A percentile compares a stretch with the other conserved stretches of the same genome.
Evolutionary conservation across 345 rosid genomes (phyloP).

Genomic region (Reutealis trisperma): DNA sequence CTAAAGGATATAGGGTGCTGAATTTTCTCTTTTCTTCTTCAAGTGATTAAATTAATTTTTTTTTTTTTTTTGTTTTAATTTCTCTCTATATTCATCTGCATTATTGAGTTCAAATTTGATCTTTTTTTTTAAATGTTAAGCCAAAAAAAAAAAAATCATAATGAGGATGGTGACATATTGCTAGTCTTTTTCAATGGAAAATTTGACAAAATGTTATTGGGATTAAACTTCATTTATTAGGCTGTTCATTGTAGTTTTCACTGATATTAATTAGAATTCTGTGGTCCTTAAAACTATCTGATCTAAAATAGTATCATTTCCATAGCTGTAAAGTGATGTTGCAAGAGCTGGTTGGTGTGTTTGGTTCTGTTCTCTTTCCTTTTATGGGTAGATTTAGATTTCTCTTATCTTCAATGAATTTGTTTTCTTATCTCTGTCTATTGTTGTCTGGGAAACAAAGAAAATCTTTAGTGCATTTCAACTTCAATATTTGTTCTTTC

Average conservation of each 20-base stretch:
- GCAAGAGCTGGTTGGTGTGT: not conserved
- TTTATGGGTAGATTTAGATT: not conserved
- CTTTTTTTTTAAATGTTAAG: not conserved
- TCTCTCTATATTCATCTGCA: too few relatives aligned
- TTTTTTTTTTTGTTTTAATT: not conserved
- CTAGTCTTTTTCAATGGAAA: not conserved
- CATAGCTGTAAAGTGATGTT: not conserved
- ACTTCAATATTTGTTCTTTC: too few relatives aligned
- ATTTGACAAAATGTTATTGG: not conserved
- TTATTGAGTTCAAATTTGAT: not conserved
- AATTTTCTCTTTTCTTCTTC: not conserved
- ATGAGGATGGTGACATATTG: not conserved
- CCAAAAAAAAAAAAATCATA: not conserved
- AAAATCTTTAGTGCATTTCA: not conserved
- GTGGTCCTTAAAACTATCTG: not conserved
- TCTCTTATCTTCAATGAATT: not conserved
- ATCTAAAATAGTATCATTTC: not conserved
- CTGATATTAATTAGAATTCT: not conserved
- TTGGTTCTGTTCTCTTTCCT: not conserved
- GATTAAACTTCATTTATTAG: conserved; percentile 3
- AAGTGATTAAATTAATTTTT: not conserved
- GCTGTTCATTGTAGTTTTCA: not conserved
- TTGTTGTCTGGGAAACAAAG: not conserved
- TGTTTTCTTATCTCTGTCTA: not conserved
- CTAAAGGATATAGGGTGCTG: too few relatives aligned